These are phyloP conservation scores for Collybia sordida DNA, from an alignment of 768 basidiomycete genomes.

Conservation along the genomic window DNA sequence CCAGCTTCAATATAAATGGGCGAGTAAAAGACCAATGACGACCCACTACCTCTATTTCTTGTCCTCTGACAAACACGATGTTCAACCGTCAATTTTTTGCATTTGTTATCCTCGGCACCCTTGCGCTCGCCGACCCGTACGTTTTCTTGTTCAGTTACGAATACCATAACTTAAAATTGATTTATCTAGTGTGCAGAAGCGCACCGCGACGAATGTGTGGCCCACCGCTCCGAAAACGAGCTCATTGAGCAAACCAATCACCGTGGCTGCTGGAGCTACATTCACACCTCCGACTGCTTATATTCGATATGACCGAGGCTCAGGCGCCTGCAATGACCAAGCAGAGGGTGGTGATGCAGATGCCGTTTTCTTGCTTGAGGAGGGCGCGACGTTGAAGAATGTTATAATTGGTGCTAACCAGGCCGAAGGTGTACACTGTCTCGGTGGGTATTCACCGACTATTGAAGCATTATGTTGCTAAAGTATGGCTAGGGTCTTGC, in stretches of 20 bases:
- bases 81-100: too few relatives aligned
- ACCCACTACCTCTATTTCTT: too few relatives aligned
- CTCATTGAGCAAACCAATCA: constrained; percentile 32
- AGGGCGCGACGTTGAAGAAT: constrained; percentile 38
- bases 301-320: constrained; percentile 37
- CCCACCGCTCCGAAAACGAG: constrained; percentile 33
- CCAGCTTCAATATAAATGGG: too few relatives aligned
- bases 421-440: constrained; percentile 39
- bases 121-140: too few relatives aligned
- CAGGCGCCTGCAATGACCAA: constrained; percentile 36
- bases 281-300: constrained; percentile 35
- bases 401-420: constrained; percentile 42
- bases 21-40: too few relatives aligned
- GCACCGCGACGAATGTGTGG: constrained; percentile 33
- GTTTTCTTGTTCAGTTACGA: too few relatives aligned
- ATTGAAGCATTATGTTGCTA: background rate
- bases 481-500: constrained; percentile 14
- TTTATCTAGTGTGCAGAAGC: constrained; percentile 18
- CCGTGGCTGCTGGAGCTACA: constrained; percentile 28
- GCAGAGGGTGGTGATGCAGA: constrained; percentile 37
- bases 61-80: too few relatives aligned
- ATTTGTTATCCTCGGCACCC: too few relatives aligned
- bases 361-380: constrained; percentile 38
- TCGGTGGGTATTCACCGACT: constrained; percentile 19
- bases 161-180: too few relatives aligned